Percentiles rank a stretch among this genome's conserved stretches.
These are phyloP conservation scores for Chaetomium globosum DNA, from an alignment of 2,329 filamentous ascomycete species.

Conservation along the genomic window DNA sequence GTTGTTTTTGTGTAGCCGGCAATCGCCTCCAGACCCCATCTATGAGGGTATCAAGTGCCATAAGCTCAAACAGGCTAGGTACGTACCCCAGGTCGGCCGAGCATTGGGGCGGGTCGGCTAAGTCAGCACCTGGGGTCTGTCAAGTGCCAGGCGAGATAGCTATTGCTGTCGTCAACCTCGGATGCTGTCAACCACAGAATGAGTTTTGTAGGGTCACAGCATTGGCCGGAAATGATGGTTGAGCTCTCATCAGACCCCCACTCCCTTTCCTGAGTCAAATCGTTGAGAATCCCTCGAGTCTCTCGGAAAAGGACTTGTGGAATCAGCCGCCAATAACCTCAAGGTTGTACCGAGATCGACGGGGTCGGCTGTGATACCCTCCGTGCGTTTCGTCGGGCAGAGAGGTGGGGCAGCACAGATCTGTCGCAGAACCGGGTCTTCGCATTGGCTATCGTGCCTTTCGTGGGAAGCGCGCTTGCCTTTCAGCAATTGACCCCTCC, in stretches of 20 bases:
- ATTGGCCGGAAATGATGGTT: not conserved
- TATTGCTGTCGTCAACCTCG: not conserved
- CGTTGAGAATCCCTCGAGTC: not conserved
- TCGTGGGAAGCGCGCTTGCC: slow-evolving; percentile 29
- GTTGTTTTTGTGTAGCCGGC: too few relatives aligned
- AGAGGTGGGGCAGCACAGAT: slow-evolving; percentile 25
- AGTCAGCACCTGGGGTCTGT: too few relatives aligned
- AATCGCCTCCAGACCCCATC: too few relatives aligned
- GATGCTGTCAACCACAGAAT: not conserved
- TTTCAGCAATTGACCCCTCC: slow-evolving; percentile 13
- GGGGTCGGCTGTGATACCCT: slow-evolving; percentile 22
- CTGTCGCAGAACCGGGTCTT: slow-evolving; percentile 12
- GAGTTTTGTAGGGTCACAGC: not conserved
- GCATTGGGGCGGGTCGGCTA: too few relatives aligned
- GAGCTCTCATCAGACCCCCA: not conserved
- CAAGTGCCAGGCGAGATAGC: too few relatives aligned
- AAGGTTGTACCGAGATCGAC: slow-evolving; percentile 25
- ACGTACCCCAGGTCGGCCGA: too few relatives aligned
- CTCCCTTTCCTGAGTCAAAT: not conserved
- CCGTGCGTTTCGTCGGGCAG: slow-evolving; percentile 26
- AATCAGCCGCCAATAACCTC: slow-evolving; percentile 9
- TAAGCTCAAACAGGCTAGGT: too few relatives aligned
- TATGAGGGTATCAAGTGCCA: too few relatives aligned
- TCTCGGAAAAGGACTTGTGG: not conserved
- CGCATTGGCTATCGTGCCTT: slow-evolving; percentile 20